These are phyloP conservation scores for Talaromyces sp. DNA, from an alignment of 2,329 filamentous ascomycete species.

Conservation along the genomic window DNA sequence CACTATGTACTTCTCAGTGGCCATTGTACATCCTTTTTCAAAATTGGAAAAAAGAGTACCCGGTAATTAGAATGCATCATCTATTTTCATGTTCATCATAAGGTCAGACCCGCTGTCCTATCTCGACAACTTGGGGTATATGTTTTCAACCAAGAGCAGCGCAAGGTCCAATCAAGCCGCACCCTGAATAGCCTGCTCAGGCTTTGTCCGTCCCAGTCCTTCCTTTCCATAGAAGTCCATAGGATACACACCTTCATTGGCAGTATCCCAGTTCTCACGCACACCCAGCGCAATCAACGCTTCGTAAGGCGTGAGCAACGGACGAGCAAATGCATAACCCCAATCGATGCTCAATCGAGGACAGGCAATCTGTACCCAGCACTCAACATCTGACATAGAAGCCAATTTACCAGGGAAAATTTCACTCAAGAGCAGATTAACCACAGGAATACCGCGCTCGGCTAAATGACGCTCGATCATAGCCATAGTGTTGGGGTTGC, in stretches of 20 bases:
- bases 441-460: slow-evolving; percentile 72
- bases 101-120: slow-evolving; percentile 19
- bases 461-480: slow-evolving; percentile 79
- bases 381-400: slow-evolving; percentile 91
- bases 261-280: slow-evolving; percentile 71
- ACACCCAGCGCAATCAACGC: slow-evolving; percentile 86
- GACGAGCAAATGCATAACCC: slow-evolving; percentile 92
- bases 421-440: slow-evolving; percentile 87
- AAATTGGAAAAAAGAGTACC: no score
- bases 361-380: slow-evolving; percentile 98
- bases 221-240: slow-evolving; percentile 99
- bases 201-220: slow-evolving; percentile 78
- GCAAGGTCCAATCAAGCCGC: slow-evolving; percentile 15
- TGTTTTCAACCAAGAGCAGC: not conserved
- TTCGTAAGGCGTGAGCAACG: slow-evolving; percentile 91
- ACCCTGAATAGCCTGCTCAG: slow-evolving; percentile 25
- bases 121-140: slow-evolving; percentile 10
- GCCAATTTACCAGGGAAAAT: slow-evolving; percentile 96
- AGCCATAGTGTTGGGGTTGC: slow-evolving; percentile 88
- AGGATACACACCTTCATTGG: slow-evolving; percentile 72
- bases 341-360: slow-evolving; percentile 97
- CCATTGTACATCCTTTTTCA: no score
- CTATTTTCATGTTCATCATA: not conserved
- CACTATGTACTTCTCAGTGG: no score
- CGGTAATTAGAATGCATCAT: not conserved